A percentile compares a stretch with the other conserved stretches of the same genome.
Conservation (phyloP, 2,329 filamentous ascomycete genomes). For the Biscogniauxia marginata region DNA sequence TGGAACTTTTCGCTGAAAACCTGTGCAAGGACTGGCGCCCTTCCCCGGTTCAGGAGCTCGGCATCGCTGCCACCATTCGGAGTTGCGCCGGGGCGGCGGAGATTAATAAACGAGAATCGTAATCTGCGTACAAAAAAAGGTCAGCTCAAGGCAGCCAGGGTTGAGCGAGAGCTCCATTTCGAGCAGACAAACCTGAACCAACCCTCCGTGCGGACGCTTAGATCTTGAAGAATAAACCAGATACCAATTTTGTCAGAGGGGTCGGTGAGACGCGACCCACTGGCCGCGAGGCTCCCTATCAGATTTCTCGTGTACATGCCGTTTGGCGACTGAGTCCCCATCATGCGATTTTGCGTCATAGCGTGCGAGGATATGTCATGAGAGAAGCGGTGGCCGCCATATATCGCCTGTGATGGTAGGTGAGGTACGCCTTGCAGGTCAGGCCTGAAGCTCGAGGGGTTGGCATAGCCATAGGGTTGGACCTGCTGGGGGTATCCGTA, state of each 20-base stretch:
- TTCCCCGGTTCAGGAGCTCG: conserved; percentile 65
- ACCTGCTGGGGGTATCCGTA: conserved; percentile 30
- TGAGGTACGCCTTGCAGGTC: conserved; percentile 28
- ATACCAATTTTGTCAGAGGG: conserved; percentile 79
- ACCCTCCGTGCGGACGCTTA: conserved; percentile 92
- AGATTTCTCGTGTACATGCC: conserved; percentile 95
- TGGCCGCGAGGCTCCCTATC: conserved; percentile 87
- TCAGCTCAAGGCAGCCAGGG: conserved; percentile 7
- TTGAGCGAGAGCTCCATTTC: not conserved
- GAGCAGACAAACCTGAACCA: conserved; percentile 69
- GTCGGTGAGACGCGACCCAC: conserved; percentile 81
- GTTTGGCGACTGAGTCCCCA: conserved; percentile 52
- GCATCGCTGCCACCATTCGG: conserved; percentile 38
- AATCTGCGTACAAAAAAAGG: conserved; percentile 47
- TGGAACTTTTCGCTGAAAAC: conserved; percentile 88
- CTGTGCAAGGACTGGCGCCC: conserved; percentile 78
- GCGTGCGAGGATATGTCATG: conserved; percentile 37
- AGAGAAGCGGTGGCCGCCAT: conserved; percentile 31
- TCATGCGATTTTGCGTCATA: conserved; percentile 32
- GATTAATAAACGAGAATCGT: conserved; percentile 78
- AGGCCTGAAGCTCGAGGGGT: conserved; percentile 18
- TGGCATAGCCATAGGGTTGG: conserved; percentile 26
- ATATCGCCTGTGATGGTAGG: conserved; percentile 31
- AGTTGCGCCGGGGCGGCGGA: conserved; percentile 53
- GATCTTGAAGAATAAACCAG: conserved; percentile 95